Percentiles rank a stretch among this genome's conserved stretches.
phyloP scores from a whole-genome alignment of 768 basidiomycete species.

The Hirschioporus abietinus region DNA sequence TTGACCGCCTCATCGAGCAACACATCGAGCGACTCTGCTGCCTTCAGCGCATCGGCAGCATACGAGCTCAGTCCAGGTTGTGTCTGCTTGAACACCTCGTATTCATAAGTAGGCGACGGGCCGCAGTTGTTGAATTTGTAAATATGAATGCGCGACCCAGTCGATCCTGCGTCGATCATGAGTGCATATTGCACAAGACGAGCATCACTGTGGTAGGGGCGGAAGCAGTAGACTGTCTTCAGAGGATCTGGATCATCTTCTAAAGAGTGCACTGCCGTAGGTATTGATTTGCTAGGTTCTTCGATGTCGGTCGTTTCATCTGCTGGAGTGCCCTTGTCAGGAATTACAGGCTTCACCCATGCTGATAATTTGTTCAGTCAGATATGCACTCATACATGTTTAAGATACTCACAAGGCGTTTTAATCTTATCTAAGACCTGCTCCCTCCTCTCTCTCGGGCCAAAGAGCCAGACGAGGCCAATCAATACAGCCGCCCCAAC shows the following conservation, averaged over 20 bases:
- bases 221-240: slow-evolving; percentile 67
- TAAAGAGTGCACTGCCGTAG: slow-evolving; percentile 36
- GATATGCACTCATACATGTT: neutral
- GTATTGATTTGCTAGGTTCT: neutral
- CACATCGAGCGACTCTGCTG: slow-evolving; percentile 73
- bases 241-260: slow-evolving; percentile 71
- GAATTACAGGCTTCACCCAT: neutral
- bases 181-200: slow-evolving; percentile 86
- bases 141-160: slow-evolving; percentile 94
- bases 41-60: slow-evolving; percentile 51
- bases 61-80: slow-evolving; percentile 76
- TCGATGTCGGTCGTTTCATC: neutral
- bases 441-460: slow-evolving; percentile 35
- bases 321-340: neutral
- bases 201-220: slow-evolving; percentile 40
- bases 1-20: slow-evolving; percentile 76
- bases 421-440: slow-evolving; percentile 18
- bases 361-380: neutral
- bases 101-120: slow-evolving; percentile 73
- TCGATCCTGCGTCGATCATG: slow-evolving; percentile 98
- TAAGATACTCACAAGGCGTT: slow-evolving; percentile 21
- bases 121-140: slow-evolving; percentile 97
- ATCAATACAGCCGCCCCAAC: slow-evolving; percentile 53
- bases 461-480: slow-evolving; percentile 61
- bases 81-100: slow-evolving; percentile 85